phyloP scores from a whole-genome alignment of 208 protist genomes.

The Spongospora subterranea region DNA sequence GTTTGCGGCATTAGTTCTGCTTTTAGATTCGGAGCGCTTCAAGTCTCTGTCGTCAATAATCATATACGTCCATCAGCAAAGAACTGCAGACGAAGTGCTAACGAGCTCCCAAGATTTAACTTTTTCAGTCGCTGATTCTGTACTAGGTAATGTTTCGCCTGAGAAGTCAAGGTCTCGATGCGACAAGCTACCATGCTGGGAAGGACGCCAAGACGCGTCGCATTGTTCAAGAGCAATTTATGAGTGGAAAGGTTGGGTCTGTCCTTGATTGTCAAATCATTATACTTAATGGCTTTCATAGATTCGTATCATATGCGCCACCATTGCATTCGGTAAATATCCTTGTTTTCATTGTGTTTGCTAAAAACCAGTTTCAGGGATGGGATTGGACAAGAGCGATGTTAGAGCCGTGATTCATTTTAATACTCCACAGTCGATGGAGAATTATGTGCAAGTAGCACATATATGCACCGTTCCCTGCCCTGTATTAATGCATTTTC shows the following conservation, averaged over 20 bases:
- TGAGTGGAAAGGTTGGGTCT: constrained; percentile 55
- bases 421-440: constrained; percentile 33
- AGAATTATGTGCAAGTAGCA: constrained; percentile 39
- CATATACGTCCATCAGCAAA: constrained; percentile 40
- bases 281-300: not conserved
- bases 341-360: not conserved
- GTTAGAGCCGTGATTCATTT: constrained; percentile 50
- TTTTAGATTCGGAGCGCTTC: constrained; percentile 29
- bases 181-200: constrained; percentile 67
- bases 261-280: not conserved
- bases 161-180: not conserved
- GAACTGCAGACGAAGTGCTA: constrained; percentile 49
- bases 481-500: not conserved
- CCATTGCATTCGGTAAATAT: constrained; percentile 46
- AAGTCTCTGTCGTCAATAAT: not conserved
- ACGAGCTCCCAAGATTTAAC: not conserved
- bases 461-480: not conserved
- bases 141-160: constrained; percentile 36
- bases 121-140: not conserved
- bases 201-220: constrained; percentile 50
- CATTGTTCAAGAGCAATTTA: constrained; percentile 67
- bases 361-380: not conserved
- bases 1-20: constrained; percentile 16
- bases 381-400: constrained; percentile 53
- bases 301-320: constrained; percentile 29